Conservation (phyloP, 2,329 filamentous ascomycete species). For the Sporothrix euskadiensis region DNA sequence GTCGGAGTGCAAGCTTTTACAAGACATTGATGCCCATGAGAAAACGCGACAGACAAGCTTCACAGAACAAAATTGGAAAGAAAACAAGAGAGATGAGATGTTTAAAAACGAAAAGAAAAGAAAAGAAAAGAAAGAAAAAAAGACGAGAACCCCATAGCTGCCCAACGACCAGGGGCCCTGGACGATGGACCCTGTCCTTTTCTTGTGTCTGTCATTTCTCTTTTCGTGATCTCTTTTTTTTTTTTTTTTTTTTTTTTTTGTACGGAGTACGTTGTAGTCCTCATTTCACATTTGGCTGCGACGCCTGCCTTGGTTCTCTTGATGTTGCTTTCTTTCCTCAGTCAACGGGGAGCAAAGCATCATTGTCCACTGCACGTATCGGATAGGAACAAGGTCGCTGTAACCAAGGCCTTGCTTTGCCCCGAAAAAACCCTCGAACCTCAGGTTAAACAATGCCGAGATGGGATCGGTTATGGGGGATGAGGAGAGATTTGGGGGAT, state of each 20-base stretch:
- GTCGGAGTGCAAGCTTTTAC: neutral
- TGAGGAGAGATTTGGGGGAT: neutral
- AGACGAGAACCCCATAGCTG: neutral
- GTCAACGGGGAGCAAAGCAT: neutral
- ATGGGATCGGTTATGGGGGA: neutral
- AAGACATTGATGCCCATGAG: neutral
- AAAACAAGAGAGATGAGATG: neutral
- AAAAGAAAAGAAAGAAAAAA: too few relatives aligned
- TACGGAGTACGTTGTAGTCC: neutral
- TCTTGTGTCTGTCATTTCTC: neutral
- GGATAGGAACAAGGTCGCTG: neutral
- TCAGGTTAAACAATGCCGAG: slow-evolving; percentile 11
- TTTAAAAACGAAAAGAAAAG: neutral
- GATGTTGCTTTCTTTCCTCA: neutral
- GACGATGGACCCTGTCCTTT: slow-evolving; percentile 2
- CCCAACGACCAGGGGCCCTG: neutral
- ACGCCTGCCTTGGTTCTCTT: neutral
- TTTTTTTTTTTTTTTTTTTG: too few relatives aligned
- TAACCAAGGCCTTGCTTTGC: neutral
- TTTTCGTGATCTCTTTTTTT: neutral
- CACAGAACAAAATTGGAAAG: neutral
- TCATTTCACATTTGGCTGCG: neutral
- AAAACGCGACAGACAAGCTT: neutral
- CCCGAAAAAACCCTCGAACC: too few relatives aligned
- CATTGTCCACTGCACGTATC: too few relatives aligned